Evolutionary conservation across 2,329 filamentous ascomycete species (phyloP).

Genomic region (Cordyceps tenuipes): DNA sequence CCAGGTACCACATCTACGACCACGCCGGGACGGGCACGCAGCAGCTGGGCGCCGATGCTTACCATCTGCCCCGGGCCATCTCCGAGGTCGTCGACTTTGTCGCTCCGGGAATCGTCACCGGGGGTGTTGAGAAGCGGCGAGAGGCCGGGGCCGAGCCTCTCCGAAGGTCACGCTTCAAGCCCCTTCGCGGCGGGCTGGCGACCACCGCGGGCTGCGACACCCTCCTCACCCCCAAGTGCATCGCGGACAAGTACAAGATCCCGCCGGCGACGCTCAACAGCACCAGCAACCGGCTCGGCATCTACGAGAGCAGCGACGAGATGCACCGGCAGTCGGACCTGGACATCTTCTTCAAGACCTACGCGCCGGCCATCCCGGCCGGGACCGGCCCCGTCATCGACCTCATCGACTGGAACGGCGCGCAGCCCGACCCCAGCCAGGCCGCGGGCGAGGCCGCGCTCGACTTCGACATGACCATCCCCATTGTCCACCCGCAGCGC

Average conservation of each 20-base stretch:
- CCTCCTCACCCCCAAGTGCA: conserved; percentile 47
- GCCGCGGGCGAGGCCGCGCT: conserved; percentile 32
- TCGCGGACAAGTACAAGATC: conserved; percentile 37
- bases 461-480: conserved; percentile 43
- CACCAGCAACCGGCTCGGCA: conserved; percentile 30
- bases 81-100: conserved; percentile 31
- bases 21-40: conserved; percentile 26
- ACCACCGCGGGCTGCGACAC: conserved; percentile 33
- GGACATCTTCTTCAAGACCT: conserved; percentile 26
- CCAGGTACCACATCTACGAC: conserved; percentile 38
- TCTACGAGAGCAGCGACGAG: conserved; percentile 32
- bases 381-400: conserved; percentile 28
- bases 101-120: conserved; percentile 25
- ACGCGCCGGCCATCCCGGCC: conserved; percentile 26
- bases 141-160: background rate
- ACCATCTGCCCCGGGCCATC: conserved; percentile 28
- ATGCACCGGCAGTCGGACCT: conserved; percentile 33
- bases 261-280: conserved; percentile 15
- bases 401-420: conserved; percentile 19
- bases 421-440: background rate
- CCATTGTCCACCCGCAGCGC: conserved; percentile 28
- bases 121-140: background rate
- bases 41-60: conserved; percentile 28
- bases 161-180: background rate
- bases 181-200: background rate